Conservation (phyloP, 2,329 filamentous ascomycete genomes). For the Colletotrichum sp. region DNA sequence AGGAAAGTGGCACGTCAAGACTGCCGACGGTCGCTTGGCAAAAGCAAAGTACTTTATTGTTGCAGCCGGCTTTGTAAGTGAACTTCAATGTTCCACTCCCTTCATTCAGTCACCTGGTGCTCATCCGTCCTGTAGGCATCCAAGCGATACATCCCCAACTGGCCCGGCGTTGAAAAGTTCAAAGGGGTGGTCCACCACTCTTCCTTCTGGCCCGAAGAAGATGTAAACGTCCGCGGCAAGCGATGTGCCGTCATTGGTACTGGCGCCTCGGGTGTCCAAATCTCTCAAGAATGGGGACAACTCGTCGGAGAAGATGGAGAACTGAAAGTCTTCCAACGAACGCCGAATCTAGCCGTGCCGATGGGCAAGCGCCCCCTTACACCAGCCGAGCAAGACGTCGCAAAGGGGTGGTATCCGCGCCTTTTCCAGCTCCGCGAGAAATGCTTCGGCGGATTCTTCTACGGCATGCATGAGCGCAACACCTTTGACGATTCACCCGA, state of each 20-base stretch:
- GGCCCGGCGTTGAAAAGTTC: conserved; percentile 64
- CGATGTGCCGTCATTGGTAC: conserved; percentile 68
- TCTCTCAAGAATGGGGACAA: conserved; percentile 62
- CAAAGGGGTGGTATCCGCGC: conserved; percentile 49
- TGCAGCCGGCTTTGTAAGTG: conserved; percentile 55
- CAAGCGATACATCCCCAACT: conserved; percentile 66
- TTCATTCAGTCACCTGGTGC: background rate
- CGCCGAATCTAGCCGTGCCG: conserved; percentile 68
- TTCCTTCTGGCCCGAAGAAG: conserved; percentile 64
- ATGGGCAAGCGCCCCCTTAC: conserved; percentile 48
- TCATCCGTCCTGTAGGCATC: conserved; percentile 43
- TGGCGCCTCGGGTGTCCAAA: conserved; percentile 68
- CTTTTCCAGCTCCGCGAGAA: conserved; percentile 58
- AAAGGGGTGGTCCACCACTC: conserved; percentile 65
- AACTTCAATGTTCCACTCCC: background rate
- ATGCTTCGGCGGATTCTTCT: conserved; percentile 63
- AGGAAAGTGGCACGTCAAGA: conserved; percentile 56
- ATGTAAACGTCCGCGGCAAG: conserved; percentile 63
- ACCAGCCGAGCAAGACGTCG: conserved; percentile 53
- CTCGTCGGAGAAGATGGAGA: conserved; percentile 48
- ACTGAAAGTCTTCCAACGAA: conserved; percentile 69
- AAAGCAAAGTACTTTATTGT: conserved; percentile 57
- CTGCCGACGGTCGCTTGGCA: conserved; percentile 52
- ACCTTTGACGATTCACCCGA: conserved; percentile 60
- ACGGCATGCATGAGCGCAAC: conserved; percentile 57